Evolutionary conservation across 495 filamentous ascomycete genomes (phyloP), one percentile per base, ranked within the genome.

Genomic region (Hyaloscypha bicolor): DNA sequence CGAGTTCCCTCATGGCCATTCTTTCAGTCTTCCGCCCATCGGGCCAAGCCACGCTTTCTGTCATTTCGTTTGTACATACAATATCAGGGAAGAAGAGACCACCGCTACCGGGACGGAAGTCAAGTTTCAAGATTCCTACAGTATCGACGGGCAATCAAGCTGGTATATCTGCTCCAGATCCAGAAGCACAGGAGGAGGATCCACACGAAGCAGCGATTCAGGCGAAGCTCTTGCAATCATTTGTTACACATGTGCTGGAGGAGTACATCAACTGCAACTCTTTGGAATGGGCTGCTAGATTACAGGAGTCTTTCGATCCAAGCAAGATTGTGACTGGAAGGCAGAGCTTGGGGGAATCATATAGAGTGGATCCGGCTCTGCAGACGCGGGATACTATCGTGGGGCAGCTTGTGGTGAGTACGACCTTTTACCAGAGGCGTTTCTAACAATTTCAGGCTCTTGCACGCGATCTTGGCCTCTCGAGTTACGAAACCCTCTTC

Each of bases 191-290:
- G 69, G 81, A 78, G 39, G 80, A 83, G 60, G 84, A 89, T 30
- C 81, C 84, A 6, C 79, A 83, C 52, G 88, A 93, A 63, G 83
- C 84, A 37, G 76, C 77, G 0, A 78, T 96, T 63, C 87, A 91
- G 72, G 78, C 78, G 48, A 90, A 85, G 63, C 83, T 97, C 33
- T 77, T 97, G 63, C 91, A 96, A 70, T 91, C 93, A 56, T 97
- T 96, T 71, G 78, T 95, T 30, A 89, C 94, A 0, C 93, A 95
- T 74, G 77, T 97, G 19, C 74, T 96, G 21, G 95, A 97, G 74
- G 86, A 88, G 8, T 98, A 94, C 69, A 79, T 93, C 22, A 84
- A 81, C 73, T 85, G 75, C 66, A 87, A 86, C 76, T 87, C 80
- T 63, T 85, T 73, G 88, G 91, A 72, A 72, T 97, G 84, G 92